Conservation (phyloP, 257 asterid genomes). For the Lantana camara region DNA sequence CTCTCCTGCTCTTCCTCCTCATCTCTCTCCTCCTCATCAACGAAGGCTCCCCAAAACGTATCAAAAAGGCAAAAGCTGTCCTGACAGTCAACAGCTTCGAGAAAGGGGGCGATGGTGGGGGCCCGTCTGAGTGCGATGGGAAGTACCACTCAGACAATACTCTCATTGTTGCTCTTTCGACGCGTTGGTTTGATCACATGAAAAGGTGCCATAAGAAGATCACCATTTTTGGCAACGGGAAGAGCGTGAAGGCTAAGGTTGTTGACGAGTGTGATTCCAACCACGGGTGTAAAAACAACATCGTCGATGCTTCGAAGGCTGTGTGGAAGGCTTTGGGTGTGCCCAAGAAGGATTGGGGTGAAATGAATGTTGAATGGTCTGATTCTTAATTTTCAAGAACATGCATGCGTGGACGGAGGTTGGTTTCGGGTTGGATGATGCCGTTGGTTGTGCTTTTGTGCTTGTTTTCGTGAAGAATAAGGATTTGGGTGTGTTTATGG, state of each 20-base stretch:
- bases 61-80: conserved; percentile 38
- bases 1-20: conserved; percentile 16
- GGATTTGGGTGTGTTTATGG: no score
- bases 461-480: no score
- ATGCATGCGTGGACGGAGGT: no score
- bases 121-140: conserved; percentile 46
- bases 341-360: conserved; percentile 29
- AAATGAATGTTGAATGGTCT: conserved; percentile 36
- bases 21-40: conserved; percentile 17
- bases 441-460: no score
- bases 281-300: conserved; percentile 53
- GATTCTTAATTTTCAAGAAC: conserved; percentile 18
- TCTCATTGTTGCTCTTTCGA: conserved; percentile 44
- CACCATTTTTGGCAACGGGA: conserved; percentile 38
- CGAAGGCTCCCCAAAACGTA: conserved; percentile 40
- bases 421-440: no score
- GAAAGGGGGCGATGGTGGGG: conserved; percentile 53
- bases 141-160: conserved; percentile 44
- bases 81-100: conserved; percentile 48
- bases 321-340: conserved; percentile 50
- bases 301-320: conserved; percentile 47
- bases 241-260: conserved; percentile 46
- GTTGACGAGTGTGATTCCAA: conserved; percentile 49
- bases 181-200: conserved; percentile 46
- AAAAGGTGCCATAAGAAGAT: conserved; percentile 40